Base-by-base conservation (phyloP, 2,329 filamentous ascomycete genomes). In the Cercospora zeae-maydis region DNA sequence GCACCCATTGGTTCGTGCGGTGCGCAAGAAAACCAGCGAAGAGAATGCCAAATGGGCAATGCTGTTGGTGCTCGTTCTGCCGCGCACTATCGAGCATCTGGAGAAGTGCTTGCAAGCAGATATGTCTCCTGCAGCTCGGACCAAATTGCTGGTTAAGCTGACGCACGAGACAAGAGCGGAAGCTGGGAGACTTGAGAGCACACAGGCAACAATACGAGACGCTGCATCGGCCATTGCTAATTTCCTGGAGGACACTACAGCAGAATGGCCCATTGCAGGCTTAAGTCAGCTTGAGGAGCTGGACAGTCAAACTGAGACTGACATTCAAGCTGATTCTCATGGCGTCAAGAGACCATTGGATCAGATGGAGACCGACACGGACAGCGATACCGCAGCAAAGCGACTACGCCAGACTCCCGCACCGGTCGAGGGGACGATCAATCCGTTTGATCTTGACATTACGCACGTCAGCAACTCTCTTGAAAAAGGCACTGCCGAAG, bases 381-480 rank as follows among this genome's bases (percentile, higher is more conserved):
- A 60, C 2, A 58, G 52, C 21, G 51, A 54, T 2, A 31, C 31
- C 1, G 39, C 19, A 4, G 67, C 42, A 13, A 75, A 76, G 63
- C 72, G 67, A 58, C 59, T 63, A 27, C 73, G 74, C 6, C 51
- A 61, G 16, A 54, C 58, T 1, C 36, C 47, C n/a, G 21, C 61
- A 14, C 39, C 54, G 4, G 37, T 70, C 9, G 70, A 71, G 0
- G 58, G 51, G 1, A 75, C 73, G 3, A 72, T 76, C 58, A 72
- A 75, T 52, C 71, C 71, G 4, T 66, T 70, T n/a, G 72, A 75
- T 2, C 62, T 74, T 21, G 76, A 78, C 6, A 65, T 76, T 21
- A 78, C 77, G 1, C 77, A 75, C 27, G 69, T 79, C 53, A 81
- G 77, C 61, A 78, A 80, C 64, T 80, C 78, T 0, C 71, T 78